These are phyloP conservation scores for Cytospora schulzeri DNA, from an alignment of 2,329 filamentous ascomycete species.

Conservation along the genomic window DNA sequence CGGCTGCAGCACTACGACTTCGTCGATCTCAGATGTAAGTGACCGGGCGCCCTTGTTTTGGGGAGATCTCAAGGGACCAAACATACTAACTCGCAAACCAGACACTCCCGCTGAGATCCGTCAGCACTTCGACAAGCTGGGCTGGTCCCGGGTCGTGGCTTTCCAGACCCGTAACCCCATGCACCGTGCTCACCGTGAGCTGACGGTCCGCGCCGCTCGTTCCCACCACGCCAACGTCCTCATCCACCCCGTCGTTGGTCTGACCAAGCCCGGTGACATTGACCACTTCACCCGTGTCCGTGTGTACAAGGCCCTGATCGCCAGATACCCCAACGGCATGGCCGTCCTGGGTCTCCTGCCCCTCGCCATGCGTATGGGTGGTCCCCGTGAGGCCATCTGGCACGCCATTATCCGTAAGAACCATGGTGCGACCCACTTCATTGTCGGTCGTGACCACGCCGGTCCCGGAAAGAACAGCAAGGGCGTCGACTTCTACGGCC, in stretches of 20 bases:
- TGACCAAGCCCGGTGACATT: slow-evolving; percentile 99
- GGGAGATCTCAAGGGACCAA: too few species aligned
- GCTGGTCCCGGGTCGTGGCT: slow-evolving; percentile 95
- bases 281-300: slow-evolving; percentile 99
- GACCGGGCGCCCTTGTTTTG: not conserved
- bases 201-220: slow-evolving; percentile 95
- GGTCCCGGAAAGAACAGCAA: slow-evolving; percentile 98
- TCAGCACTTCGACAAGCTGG: slow-evolving; percentile 98
- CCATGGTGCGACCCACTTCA: slow-evolving; percentile 98
- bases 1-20: slow-evolving; percentile 98
- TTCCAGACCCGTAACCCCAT: slow-evolving; percentile 99
- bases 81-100: slow-evolving; percentile 37
- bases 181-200: slow-evolving; percentile 96
- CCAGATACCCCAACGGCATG: slow-evolving; percentile 98
- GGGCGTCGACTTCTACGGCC: slow-evolving; percentile 95
- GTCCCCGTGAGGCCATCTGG: slow-evolving; percentile 97
- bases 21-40: slow-evolving; percentile 87
- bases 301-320: slow-evolving; percentile 95
- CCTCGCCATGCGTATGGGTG: slow-evolving; percentile 98
- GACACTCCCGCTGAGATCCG: slow-evolving; percentile 93
- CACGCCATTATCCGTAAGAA: slow-evolving; percentile 99
- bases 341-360: slow-evolving; percentile 92
- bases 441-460: slow-evolving; percentile 96
- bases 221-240: slow-evolving; percentile 97
- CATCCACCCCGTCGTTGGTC: slow-evolving; percentile 96